These are phyloP conservation scores for Silene latifolia DNA, from an alignment of 148 eudicot genomes.

Conservation along the genomic window DNA sequence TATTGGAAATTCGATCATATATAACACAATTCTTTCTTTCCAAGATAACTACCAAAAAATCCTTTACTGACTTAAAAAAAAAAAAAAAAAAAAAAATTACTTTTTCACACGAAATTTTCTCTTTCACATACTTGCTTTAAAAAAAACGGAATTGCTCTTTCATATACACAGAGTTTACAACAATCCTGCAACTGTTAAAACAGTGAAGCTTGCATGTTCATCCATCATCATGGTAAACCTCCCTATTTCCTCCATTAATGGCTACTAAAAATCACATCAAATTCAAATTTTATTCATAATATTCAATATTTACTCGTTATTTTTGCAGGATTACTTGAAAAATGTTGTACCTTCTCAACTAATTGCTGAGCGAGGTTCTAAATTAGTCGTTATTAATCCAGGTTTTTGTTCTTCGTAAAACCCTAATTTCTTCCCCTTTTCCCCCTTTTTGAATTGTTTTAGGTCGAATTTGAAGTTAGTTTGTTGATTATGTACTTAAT, in stretches of 20 bases:
- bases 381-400: conserved; percentile 88
- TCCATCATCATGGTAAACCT: conserved; percentile 8
- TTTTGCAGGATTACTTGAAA: conserved; percentile 69
- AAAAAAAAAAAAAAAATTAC: too few species aligned
- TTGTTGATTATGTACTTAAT: not conserved
- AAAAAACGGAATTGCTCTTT: too few species aligned
- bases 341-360: conserved; percentile 79
- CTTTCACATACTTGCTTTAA: too few species aligned
- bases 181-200: too few species aligned
- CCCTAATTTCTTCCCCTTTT: conserved; percentile 20
- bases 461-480: not conserved
- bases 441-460: not conserved
- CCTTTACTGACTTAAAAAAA: too few species aligned
- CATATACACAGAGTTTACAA: too few species aligned
- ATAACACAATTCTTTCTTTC: too few species aligned
- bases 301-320: not conserved
- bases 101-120: too few species aligned
- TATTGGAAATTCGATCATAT: too few species aligned
- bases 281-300: not conserved
- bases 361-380: conserved; percentile 85
- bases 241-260: not conserved
- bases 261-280: not conserved
- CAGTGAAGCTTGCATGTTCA: not conserved
- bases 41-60: too few species aligned
- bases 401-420: conserved; percentile 38